phyloP scores from a whole-genome alignment of 257 asterid species.

The Solanum dulcamara region DNA sequence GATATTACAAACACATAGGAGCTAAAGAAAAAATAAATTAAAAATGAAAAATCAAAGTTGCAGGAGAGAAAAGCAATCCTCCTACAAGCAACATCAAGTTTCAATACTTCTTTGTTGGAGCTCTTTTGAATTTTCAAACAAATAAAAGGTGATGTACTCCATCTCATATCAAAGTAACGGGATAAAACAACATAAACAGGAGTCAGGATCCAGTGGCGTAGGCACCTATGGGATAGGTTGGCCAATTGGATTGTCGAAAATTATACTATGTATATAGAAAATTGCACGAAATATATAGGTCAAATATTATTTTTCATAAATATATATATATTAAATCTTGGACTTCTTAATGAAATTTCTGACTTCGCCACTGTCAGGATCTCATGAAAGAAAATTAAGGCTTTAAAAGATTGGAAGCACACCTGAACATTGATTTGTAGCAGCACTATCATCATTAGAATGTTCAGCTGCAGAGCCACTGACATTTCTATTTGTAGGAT shows the following conservation, averaged over 20 bases:
- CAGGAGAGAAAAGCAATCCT: background rate
- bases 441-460: conserved; percentile 28
- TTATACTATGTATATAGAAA: too few species aligned
- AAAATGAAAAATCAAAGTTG: background rate
- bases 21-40: background rate
- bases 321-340: too few species aligned
- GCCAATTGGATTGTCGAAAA: too few species aligned
- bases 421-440: conserved; percentile 46
- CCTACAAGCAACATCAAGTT: background rate
- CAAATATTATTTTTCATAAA: too few species aligned
- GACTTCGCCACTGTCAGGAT: too few species aligned
- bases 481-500: conserved; percentile 19
- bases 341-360: too few species aligned
- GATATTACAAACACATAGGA: background rate
- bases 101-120: background rate
- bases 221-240: too few species aligned
- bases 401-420: background rate
- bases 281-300: too few species aligned
- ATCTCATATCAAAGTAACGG: background rate
- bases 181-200: background rate
- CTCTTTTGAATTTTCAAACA: background rate
- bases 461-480: conserved; percentile 25
- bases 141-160: background rate
- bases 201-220: too few species aligned
- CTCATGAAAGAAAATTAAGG: background rate